Evolutionary conservation across 768 basidiomycete species (phyloP).

Genomic region (Rhizopogon sp.): DNA sequence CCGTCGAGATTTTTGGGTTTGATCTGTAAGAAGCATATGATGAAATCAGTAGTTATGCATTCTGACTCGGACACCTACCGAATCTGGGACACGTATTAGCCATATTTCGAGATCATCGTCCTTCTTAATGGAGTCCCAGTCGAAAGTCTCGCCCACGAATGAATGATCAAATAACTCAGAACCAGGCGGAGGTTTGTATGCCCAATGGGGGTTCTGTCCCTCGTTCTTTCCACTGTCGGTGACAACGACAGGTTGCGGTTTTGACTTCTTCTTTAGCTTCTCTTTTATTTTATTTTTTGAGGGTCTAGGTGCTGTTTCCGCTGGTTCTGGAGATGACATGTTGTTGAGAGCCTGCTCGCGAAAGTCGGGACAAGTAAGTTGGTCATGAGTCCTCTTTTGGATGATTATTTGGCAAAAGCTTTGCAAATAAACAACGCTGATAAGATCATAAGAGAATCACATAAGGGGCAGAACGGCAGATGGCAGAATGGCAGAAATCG

Average conservation of each 20-base stretch:
- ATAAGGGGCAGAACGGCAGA: too few relatives aligned
- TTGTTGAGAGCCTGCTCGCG: not conserved
- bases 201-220: slow-evolving; percentile 52
- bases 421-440: slow-evolving; percentile 20
- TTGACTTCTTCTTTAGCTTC: slow-evolving; percentile 10
- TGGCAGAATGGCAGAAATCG: too few relatives aligned
- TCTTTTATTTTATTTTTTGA: slow-evolving; percentile 11
- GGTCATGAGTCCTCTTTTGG: slow-evolving; percentile 8
- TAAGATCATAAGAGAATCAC: not conserved
- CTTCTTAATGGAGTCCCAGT: slow-evolving; percentile 60
- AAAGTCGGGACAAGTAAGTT: too few relatives aligned
- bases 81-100: slow-evolving; percentile 64
- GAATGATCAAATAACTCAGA: slow-evolving; percentile 42
- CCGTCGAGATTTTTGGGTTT: slow-evolving; percentile 60
- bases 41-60: not conserved
- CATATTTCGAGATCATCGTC: slow-evolving; percentile 62
- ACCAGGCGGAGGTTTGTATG: slow-evolving; percentile 54
- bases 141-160: slow-evolving; percentile 47
- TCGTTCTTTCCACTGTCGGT: slow-evolving; percentile 41
- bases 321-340: slow-evolving; percentile 20
- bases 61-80: slow-evolving; percentile 39
- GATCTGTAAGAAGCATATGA: slow-evolving; percentile 36
- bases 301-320: not conserved
- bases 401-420: slow-evolving; percentile 23
- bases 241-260: not conserved